Evolutionary conservation across 2,329 filamentous ascomycete species (phyloP), one percentile per base, ranked within the genome.

Genomic region (Talaromyces sp.): DNA sequence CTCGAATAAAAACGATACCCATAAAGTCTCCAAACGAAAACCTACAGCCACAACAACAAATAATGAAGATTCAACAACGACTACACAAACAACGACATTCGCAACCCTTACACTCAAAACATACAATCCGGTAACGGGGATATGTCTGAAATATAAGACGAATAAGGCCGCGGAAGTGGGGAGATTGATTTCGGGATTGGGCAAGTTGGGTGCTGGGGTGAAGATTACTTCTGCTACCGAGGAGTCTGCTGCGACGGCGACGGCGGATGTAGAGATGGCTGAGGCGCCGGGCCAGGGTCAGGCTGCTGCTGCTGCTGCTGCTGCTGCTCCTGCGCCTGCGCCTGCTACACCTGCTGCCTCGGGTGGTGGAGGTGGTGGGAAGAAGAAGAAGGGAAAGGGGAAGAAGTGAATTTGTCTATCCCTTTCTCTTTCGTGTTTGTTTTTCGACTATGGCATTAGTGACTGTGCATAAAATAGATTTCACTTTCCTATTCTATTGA

Each of bases 141-240:
- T 89, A 65, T 89, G 89, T 67, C 85, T 99, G 68, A 96, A 97
- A 80, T 98, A 97, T 83, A 86, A 87, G 75, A 99, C 95, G 41
- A 90, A 89, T 75, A 96, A 97, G 79, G 92, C 90, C 22, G 91
- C 92, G 22, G 94, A 98, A 80, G 93, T 99, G 10, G 89, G 90
- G 27, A 84, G 95, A 33, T 80, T 99, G 72, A 86, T 99, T 65
- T 86, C 87, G 60, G 87, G 89, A 50, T 78, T 99, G 68, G 93
- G 92, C 0, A 85, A 86, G 65, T 78, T 97, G 70, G 92, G 89
- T n/a, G 84, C 88, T 63, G 80, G 83, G 6, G 87, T 87, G 79
- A 85, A 83, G 65, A 89, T 90, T 83, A 86, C 86, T 14, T 86
- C 60, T 61, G 74, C 69, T n/a, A 65, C 77, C 67, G 22, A 86